phyloP scores from a whole-genome alignment of 2,329 filamentous ascomycete genomes.

The Claviceps arundinis region DNA sequence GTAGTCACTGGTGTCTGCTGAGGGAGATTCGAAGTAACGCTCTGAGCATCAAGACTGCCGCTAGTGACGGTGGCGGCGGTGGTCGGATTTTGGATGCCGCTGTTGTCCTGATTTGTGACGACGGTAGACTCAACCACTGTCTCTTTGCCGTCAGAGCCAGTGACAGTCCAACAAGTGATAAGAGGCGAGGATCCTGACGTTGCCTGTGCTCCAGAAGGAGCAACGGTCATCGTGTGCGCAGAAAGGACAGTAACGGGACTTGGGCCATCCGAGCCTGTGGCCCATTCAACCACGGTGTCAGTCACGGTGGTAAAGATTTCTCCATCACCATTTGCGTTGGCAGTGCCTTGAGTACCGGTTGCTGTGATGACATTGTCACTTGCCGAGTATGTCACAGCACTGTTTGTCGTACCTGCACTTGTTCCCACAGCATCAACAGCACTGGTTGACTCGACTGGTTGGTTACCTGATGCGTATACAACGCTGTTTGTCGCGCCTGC shows the following conservation, averaged over 20 bases:
- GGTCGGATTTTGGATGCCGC: not conserved
- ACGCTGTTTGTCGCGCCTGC: not conserved
- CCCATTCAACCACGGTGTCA: constrained; percentile 13
- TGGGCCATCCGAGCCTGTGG: constrained; percentile 7
- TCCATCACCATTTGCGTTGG: not conserved
- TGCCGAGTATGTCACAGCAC: not conserved
- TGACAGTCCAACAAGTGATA: constrained; percentile 10
- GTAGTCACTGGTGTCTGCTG: constrained; percentile 5
- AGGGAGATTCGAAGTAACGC: not conserved
- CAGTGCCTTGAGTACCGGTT: constrained; percentile 2
- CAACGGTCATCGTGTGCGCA: constrained; percentile 12
- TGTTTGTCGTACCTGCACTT: constrained; percentile 3
- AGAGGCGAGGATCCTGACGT: constrained; percentile 1
- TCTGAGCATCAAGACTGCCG: constrained; percentile 1
- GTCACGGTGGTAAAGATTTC: constrained; percentile 12
- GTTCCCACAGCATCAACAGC: constrained; percentile 6
- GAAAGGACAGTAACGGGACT: constrained; percentile 12
- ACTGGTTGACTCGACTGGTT: constrained; percentile 8
- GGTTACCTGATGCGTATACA: constrained; percentile 3
- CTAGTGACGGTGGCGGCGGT: not conserved
- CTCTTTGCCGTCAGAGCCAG: constrained; percentile 12
- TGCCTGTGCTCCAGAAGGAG: not conserved
- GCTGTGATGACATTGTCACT: not conserved
- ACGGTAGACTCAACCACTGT: constrained; percentile 21
- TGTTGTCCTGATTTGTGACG: constrained; percentile 1